A percentile compares a stretch with the other conserved stretches of the same genome.
phyloP scores from a whole-genome alignment of 257 asterid species.

The Primulina huaijiensis region DNA sequence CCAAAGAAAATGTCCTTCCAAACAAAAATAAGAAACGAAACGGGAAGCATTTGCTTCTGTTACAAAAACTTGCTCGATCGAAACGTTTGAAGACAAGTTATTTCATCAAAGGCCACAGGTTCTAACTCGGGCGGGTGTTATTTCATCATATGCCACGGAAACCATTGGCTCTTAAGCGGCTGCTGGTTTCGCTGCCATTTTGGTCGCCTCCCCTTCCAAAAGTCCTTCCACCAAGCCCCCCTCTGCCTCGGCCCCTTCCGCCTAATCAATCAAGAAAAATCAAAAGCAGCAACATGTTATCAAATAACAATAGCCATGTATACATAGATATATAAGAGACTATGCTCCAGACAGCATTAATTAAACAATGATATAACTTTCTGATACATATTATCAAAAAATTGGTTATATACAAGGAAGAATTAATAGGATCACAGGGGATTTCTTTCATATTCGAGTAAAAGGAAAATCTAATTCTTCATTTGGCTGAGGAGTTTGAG shows the following conservation, averaged over 20 bases:
- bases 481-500: neutral
- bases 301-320: no score
- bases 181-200: constrained; percentile 23
- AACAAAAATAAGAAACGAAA: neutral
- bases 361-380: no score
- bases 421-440: neutral
- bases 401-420: neutral
- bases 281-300: neutral
- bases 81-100: neutral
- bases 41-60: constrained; percentile 26
- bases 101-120: neutral
- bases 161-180: constrained; percentile 30
- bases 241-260: constrained; percentile 46
- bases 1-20: constrained; percentile 5
- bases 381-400: no score
- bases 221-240: constrained; percentile 37
- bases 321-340: no score
- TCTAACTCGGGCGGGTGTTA: neutral
- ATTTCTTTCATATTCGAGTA: neutral
- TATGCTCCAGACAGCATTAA: no score
- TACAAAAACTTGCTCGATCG: neutral
- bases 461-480: neutral
- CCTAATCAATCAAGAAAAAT: constrained; percentile 27
- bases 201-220: constrained; percentile 32
- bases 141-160: constrained; percentile 24